Evolutionary conservation across 2,329 filamentous ascomycete species (phyloP), one percentile per base, ranked within the genome.

Genomic region (Aspergillus cejpii): DNA sequence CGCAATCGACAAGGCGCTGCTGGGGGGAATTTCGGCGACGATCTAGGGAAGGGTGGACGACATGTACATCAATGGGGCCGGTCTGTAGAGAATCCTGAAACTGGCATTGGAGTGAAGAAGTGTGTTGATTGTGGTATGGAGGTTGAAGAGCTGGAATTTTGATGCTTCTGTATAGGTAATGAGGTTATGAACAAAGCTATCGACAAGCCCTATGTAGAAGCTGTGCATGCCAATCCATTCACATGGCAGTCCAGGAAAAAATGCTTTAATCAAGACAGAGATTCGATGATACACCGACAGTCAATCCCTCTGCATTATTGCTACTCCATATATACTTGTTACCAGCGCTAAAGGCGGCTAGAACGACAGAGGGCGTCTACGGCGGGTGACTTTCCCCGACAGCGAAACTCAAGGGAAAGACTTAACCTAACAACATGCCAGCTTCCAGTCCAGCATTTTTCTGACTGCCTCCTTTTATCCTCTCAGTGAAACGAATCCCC

Each of bases 51-150:
- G 37, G 76, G 76, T 5, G 79, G 80, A 12, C 85, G 79, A 58
- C 92, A 98, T 73, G 84, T 89, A 41, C 92, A 98, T 71, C 85
- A 94, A 64, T 98, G 92, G 79, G 80, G 80, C 5, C 66, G 77
- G 38, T 65, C 74, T 10, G 70, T 81, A 7, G 70, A 80, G 48
- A 75, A 82, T 57, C 71, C 75, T 1, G 76, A 79, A 52, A 81
- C 77, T 1, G 70, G 72, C 0, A 70, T 74, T 8, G 65, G 79
- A 31, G 80, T 87, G 43, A 96, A 94, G 76, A 88, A 69, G 24
- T 83, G 80, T 58, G 71, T 77, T 10, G 78, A 80, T 49, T 84
- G 80, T 66, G 80, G 79, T 12, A 81, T 84, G 77, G 80, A 83
- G 62, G 76, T 83, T 37, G 80, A 84, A 58, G 80, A 84, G 62